Percentiles rank a stretch among this genome's conserved stretches.
These are phyloP conservation scores for Cyclotella sp. DNA, from an alignment of 108 stramenopile species.

Conservation along the genomic window DNA sequence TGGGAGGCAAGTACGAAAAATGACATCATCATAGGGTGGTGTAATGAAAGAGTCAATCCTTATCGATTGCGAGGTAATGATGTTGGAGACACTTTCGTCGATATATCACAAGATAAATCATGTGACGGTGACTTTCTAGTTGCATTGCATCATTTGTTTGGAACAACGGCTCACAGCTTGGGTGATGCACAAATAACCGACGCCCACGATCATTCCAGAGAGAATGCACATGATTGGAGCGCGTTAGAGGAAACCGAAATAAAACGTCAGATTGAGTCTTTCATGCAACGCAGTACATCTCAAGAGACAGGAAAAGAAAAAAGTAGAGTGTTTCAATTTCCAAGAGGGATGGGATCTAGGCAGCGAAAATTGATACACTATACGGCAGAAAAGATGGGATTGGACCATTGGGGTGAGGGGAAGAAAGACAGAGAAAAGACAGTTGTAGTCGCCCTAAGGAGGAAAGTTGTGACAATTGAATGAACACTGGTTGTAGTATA, in stretches of 20 bases:
- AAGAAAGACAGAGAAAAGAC: constrained; percentile 68
- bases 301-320: too few species aligned
- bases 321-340: constrained; percentile 31
- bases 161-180: neutral
- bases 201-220: neutral
- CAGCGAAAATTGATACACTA: constrained; percentile 74
- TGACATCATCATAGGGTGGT: constrained; percentile 79
- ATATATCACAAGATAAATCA: constrained; percentile 27
- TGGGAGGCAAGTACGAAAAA: constrained; percentile 76
- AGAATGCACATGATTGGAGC: constrained; percentile 64
- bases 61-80: constrained; percentile 19
- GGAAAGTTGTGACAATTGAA: neutral
- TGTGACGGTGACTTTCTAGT: constrained; percentile 56
- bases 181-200: neutral
- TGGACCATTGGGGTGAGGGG: constrained; percentile 71
- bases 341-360: constrained; percentile 61
- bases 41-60: constrained; percentile 17
- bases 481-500: neutral
- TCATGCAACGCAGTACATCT: constrained; percentile 14
- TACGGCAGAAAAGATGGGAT: constrained; percentile 59
- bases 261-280: constrained; percentile 37
- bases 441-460: constrained; percentile 55
- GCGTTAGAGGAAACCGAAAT: constrained; percentile 59
- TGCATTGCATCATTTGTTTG: constrained; percentile 53
- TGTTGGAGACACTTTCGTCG: neutral